Evolutionary conservation across 148 eudicot species (phyloP), one percentile per base, ranked within the genome.

Genomic region (Vaccinium myrtillus): DNA sequence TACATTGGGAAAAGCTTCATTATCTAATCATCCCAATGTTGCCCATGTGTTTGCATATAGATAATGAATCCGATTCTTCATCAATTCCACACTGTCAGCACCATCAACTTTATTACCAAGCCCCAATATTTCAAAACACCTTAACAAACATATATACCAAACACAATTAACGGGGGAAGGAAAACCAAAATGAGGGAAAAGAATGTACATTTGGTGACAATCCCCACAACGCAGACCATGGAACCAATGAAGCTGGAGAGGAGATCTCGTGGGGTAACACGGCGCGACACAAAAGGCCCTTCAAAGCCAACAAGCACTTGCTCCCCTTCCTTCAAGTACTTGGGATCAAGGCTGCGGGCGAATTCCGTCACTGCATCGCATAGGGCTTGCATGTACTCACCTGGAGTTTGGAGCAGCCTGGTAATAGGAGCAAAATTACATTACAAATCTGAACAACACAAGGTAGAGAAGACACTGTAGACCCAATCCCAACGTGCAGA

Each of bases 161-260:
- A 1, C 18, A 3, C 51, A 79, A 61, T 16, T 55, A 69, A 74
- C 43, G 8, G 32, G 19, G 25, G 50, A 61, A 27, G 14, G 8
- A 48, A 39, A 14, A 16, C 76, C 18, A 49, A 18, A 65, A 70
- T 11, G 56, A 16, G 79, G 56, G 78, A 9, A 73, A 76, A 73
- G 15, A 61, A 81, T 54, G 27, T 93, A 97, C 98, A 97, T 91
- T 94, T 95, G 54, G 99, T 97, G 81, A 97, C 89, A 79, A 97
- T 97, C 78, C 99, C 99, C 82, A 93, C 98, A 53, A 97, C 98
- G 49, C 96, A 94, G 77, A 97, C 98, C 96, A 97, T 92, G 19
- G 98, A 95, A 83, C 99, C 99, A 36, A 97, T 97, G 84, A 95
- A 97, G 78, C 91, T 90, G 10, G 98, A 97, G 50, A 97, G 91